Conservation (phyloP, 768 basidiomycete species). For the Epithele typhae region DNA sequence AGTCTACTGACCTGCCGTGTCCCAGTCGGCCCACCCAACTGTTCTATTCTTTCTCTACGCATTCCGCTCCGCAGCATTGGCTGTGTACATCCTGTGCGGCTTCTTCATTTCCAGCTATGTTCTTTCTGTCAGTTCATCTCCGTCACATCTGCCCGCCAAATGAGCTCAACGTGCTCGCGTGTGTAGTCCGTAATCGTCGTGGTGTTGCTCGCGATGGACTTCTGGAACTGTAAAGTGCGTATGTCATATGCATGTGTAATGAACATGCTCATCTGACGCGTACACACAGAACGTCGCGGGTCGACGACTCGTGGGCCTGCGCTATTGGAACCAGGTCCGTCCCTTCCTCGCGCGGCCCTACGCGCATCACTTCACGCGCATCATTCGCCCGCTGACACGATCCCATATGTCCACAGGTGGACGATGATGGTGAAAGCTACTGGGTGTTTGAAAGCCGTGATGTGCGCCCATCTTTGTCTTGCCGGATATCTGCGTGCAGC, state of each 20-base stretch:
- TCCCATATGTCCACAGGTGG: conserved; percentile 51
- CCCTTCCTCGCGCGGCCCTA: conserved; percentile 15
- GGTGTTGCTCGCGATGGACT: conserved; percentile 92
- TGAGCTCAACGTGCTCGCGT: not conserved
- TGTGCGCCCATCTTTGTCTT: conserved; percentile 43
- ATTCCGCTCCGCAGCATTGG: conserved; percentile 84
- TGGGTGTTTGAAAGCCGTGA: conserved; percentile 99
- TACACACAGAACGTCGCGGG: conserved; percentile 81
- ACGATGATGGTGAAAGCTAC: conserved; percentile 91
- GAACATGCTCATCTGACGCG: not conserved
- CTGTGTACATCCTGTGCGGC: conserved; percentile 91
- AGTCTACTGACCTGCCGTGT: not conserved
- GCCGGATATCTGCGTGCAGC: conserved; percentile 1
- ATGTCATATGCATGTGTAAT: not conserved
- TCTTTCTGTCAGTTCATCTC: conserved; percentile 62
- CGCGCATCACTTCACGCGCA: conserved; percentile 15
- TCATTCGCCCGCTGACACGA: too few species aligned
- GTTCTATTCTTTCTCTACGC: conserved; percentile 86
- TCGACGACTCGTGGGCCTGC: conserved; percentile 85
- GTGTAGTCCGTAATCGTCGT: conserved; percentile 84
- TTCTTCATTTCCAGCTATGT: conserved; percentile 90
- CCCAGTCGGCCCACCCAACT: conserved; percentile 73
- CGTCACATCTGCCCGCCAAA: not conserved
- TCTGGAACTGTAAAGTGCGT: conserved; percentile 93
- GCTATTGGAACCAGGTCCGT: conserved; percentile 93